A percentile compares a stretch with the other conserved stretches of the same genome.
phyloP scores from a whole-genome alignment of 2,329 filamentous ascomycete genomes.

The Botrytis squamosa region DNA sequence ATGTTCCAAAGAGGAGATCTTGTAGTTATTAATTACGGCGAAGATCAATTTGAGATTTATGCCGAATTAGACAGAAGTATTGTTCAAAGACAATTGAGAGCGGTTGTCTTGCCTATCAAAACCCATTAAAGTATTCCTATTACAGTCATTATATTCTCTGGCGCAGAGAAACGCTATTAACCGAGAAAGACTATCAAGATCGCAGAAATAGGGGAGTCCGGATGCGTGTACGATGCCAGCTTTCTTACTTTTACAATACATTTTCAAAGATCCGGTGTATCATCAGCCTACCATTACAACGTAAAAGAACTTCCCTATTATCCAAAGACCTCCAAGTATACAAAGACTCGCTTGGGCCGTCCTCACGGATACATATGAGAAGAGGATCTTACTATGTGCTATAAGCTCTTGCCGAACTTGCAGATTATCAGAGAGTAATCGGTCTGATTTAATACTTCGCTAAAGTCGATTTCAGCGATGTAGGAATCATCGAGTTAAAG shows the following conservation, averaged over 20 bases:
- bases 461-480: neutral
- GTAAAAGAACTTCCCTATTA: neutral
- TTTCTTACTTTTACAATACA: neutral
- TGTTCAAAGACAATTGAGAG: too few species aligned
- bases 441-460: too few species aligned
- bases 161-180: too few species aligned
- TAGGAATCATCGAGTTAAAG: neutral
- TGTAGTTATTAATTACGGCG: too few species aligned
- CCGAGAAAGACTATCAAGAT: too few species aligned
- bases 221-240: too few species aligned
- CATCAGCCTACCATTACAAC: too few species aligned
- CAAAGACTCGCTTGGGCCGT: neutral
- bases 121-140: too few species aligned
- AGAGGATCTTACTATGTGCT: neutral
- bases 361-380: neutral
- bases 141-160: fast-evolving
- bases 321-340: neutral
- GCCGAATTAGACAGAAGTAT: fast-evolving
- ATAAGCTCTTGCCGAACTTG: neutral
- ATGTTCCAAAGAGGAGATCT: too few species aligned
- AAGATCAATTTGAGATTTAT: too few species aligned
- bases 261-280: neutral
- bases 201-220: too few species aligned
- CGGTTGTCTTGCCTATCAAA: too few species aligned
- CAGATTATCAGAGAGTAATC: neutral